A percentile compares a stretch with the other conserved stretches of the same genome.
These are phyloP conservation scores for Lecanicillium sp. DNA, from an alignment of 2,329 filamentous ascomycete species.

Conservation along the genomic window DNA sequence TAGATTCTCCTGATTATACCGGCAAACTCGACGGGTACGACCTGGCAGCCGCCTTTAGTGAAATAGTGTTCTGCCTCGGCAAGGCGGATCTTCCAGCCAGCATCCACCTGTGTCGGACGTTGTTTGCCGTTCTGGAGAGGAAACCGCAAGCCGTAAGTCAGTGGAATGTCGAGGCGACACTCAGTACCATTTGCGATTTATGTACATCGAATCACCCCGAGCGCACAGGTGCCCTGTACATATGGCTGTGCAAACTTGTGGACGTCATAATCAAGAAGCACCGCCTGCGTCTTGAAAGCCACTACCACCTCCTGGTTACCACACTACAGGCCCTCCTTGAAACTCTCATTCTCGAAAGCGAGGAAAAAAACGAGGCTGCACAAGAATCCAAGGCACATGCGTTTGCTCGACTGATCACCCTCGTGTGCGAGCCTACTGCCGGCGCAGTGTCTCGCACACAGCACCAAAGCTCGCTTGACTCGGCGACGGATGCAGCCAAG, in stretches of 20 bases:
- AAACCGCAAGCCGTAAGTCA: slow-evolving; percentile 43
- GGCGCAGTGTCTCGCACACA: slow-evolving; percentile 43
- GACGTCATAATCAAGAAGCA: slow-evolving; percentile 51
- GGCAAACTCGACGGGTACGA: slow-evolving; percentile 23
- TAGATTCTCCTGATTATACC: slow-evolving; percentile 21
- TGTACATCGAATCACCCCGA: slow-evolving; percentile 15
- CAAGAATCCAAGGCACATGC: slow-evolving; percentile 38
- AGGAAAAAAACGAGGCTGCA: slow-evolving; percentile 14
- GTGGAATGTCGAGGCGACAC: slow-evolving; percentile 48
- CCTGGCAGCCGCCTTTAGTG: slow-evolving; percentile 32
- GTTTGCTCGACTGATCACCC: slow-evolving; percentile 47
- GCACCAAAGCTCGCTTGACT: slow-evolving; percentile 41
- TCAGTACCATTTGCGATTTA: slow-evolving; percentile 35
- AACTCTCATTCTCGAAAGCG: slow-evolving; percentile 32
- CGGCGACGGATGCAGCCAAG: slow-evolving; percentile 52
- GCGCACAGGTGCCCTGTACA: slow-evolving; percentile 30
- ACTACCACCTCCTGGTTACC: slow-evolving; percentile 49
- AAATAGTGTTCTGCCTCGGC: slow-evolving; percentile 25
- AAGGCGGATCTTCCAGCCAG: slow-evolving; percentile 22
- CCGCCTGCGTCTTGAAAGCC: slow-evolving; percentile 51
- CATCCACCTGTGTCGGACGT: slow-evolving; percentile 29
- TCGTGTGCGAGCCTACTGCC: slow-evolving; percentile 51
- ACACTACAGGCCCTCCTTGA: slow-evolving; percentile 48
- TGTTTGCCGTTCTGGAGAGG: slow-evolving; percentile 40
- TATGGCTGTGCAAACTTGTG: slow-evolving; percentile 43